Conservation (phyloP, 1,284 basidiomycete species). For the Ustilago cynodontis region DNA sequence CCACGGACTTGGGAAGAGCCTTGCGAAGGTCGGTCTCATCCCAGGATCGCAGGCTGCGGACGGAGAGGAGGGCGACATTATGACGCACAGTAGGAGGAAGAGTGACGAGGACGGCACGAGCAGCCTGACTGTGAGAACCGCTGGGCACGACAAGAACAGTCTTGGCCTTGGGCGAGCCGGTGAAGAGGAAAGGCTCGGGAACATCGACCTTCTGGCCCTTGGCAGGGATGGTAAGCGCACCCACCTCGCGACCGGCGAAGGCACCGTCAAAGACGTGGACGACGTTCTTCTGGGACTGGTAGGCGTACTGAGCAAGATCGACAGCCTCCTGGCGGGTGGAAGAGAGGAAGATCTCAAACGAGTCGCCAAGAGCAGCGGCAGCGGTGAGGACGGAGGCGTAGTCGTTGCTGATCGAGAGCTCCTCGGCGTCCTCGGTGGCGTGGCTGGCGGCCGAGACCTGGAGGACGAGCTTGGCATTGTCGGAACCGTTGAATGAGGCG, state of each 20-base stretch:
- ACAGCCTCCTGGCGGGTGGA: constrained; percentile 64
- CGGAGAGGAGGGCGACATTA: constrained; percentile 62
- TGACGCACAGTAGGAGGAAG: constrained; percentile 50
- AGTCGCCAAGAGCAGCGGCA: constrained; percentile 58
- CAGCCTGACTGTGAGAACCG: constrained; percentile 61
- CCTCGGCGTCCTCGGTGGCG: constrained; percentile 47
- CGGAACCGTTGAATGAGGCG: constrained; percentile 43
- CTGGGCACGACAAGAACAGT: constrained; percentile 66
- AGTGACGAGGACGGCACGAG: constrained; percentile 59
- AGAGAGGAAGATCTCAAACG: constrained; percentile 65
- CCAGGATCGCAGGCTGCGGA: constrained; percentile 63
- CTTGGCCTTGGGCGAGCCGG: constrained; percentile 60
- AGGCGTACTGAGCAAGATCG: constrained; percentile 64
- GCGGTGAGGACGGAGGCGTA: constrained; percentile 66
- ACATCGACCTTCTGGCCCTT: constrained; percentile 73
- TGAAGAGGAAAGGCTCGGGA: constrained; percentile 73
- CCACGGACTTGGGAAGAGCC: constrained; percentile 58
- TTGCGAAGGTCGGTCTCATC: constrained; percentile 57
- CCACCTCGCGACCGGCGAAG: constrained; percentile 62
- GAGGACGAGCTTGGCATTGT: constrained; percentile 62
- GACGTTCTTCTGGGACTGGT: constrained; percentile 56
- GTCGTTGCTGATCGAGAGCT: constrained; percentile 64
- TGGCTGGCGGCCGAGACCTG: constrained; percentile 67
- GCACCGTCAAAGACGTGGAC: constrained; percentile 69
- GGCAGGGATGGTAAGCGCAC: constrained; percentile 55